Conservation (phyloP, 108 stramenopile species). For the Cafeteria roenbergensis region DNA sequence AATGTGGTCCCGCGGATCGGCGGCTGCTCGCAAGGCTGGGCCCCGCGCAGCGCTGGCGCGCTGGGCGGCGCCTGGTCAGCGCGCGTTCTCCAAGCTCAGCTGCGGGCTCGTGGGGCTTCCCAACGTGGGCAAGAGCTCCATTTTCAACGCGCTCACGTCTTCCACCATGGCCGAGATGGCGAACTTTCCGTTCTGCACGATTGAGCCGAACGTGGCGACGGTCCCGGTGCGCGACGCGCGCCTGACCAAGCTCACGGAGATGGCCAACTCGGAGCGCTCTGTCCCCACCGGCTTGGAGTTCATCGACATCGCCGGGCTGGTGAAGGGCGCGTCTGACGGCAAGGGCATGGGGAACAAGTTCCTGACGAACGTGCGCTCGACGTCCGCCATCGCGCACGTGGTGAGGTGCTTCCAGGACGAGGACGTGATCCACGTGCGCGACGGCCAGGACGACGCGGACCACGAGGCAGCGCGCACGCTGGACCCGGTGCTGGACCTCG, state of each 20-base stretch:
- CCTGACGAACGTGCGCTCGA: conserved; percentile 84
- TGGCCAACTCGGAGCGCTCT: conserved; percentile 56
- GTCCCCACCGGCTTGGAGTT: conserved; percentile 87
- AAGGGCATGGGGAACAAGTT: conserved; percentile 99
- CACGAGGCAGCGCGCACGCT: conserved; percentile 54
- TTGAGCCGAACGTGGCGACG: conserved; percentile 88
- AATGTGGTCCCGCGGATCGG: too few relatives aligned
- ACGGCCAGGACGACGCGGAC: conserved; percentile 1
- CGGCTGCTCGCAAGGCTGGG: too few relatives aligned
- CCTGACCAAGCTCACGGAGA: conserved; percentile 49
- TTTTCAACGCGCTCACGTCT: conserved; percentile 92
- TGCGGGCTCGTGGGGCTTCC: conserved; percentile 77
- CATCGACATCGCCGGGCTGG: conserved; percentile 94
- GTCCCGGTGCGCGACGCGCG: conserved; percentile 79
- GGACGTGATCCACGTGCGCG: conserved; percentile 92
- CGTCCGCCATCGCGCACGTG: conserved; percentile 63
- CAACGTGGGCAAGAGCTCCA: conserved; percentile 88
- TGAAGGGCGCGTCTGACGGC: conserved; percentile 89
- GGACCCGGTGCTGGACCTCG: conserved; percentile 87
- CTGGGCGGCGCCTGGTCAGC: too few relatives aligned
- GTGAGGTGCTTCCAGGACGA: conserved; percentile 93
- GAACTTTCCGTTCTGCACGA: conserved; percentile 72
- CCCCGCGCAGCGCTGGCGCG: too few relatives aligned
- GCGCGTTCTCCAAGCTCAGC: too few relatives aligned
- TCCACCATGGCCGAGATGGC: conserved; percentile 73